phyloP scores from a whole-genome alignment of 306 rosid genomes.

The Carpinus viminea region DNA sequence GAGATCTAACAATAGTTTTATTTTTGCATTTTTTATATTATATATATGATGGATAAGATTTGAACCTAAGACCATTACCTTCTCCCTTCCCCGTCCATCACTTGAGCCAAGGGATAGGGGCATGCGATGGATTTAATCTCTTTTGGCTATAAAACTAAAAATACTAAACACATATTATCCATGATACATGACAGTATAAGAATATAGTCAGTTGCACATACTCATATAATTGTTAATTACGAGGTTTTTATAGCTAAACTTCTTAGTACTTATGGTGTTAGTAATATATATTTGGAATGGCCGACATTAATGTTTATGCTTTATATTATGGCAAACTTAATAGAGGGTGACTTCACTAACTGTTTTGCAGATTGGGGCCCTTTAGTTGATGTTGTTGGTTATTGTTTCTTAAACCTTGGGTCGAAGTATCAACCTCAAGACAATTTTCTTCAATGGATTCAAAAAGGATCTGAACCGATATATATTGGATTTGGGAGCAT shows the following conservation, averaged over 20 bases:
- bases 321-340: slow-evolving; percentile 17
- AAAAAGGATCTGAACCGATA: slow-evolving; percentile 73
- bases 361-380: slow-evolving; percentile 88
- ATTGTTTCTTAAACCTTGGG: slow-evolving; percentile 79
- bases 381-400: slow-evolving; percentile 91
- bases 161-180: neutral
- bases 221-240: neutral
- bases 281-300: slow-evolving; percentile 18
- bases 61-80: neutral
- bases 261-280: slow-evolving; percentile 17
- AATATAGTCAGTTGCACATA: neutral
- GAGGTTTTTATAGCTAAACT: neutral
- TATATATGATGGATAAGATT: neutral
- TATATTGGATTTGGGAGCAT: slow-evolving; percentile 98
- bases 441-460: slow-evolving; percentile 72
- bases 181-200: neutral
- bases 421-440: slow-evolving; percentile 79
- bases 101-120: neutral
- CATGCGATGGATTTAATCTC: neutral
- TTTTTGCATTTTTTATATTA: too few species aligned
- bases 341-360: slow-evolving; percentile 30
- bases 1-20: neutral
- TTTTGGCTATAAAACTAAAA: neutral
- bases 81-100: neutral
- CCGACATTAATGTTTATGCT: slow-evolving; percentile 20